Evolutionary conservation across 306 rosid genomes (phyloP).

Genomic region (Glycine soja): DNA sequence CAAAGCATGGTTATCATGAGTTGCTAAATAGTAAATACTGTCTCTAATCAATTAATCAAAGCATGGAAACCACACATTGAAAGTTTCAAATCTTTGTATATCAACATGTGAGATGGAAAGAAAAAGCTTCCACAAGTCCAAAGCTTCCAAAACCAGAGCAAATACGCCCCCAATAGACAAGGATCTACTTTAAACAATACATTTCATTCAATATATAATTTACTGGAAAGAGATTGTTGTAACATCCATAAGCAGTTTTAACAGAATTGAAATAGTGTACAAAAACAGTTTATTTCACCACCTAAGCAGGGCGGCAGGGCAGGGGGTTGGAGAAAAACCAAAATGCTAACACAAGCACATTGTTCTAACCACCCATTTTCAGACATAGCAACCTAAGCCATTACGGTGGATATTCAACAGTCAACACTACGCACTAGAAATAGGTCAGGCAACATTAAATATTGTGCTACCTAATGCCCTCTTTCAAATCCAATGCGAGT

Average conservation of each 20-base stretch:
- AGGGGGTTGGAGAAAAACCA: neutral
- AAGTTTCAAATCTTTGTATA: no score
- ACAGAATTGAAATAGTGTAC: conserved; percentile 1
- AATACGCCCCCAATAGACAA: conserved; percentile 49
- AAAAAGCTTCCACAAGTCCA: neutral
- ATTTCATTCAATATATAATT: conserved; percentile 26
- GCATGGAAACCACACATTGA: no score
- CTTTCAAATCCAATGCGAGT: conserved; percentile 87
- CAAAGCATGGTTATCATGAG: no score
- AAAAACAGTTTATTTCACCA: conserved; percentile 18
- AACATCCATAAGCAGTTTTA: conserved; percentile 30
- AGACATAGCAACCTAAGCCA: neutral
- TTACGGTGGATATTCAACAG: neutral
- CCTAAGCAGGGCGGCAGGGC: neutral
- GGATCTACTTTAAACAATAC: neutral
- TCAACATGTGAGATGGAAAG: no score
- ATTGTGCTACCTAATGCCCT: conserved; percentile 59
- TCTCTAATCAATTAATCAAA: no score
- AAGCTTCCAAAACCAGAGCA: conserved; percentile 2
- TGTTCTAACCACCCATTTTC: neutral
- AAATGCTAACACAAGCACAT: neutral
- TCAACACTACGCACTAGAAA: neutral
- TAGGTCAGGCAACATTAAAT: conserved; percentile 1
- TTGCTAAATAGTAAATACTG: no score
- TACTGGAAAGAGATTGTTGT: conserved; percentile 7